phyloP scores from a whole-genome alignment of 371 early-diverging fungal species.

The Actinomortierella wolfii region DNA sequence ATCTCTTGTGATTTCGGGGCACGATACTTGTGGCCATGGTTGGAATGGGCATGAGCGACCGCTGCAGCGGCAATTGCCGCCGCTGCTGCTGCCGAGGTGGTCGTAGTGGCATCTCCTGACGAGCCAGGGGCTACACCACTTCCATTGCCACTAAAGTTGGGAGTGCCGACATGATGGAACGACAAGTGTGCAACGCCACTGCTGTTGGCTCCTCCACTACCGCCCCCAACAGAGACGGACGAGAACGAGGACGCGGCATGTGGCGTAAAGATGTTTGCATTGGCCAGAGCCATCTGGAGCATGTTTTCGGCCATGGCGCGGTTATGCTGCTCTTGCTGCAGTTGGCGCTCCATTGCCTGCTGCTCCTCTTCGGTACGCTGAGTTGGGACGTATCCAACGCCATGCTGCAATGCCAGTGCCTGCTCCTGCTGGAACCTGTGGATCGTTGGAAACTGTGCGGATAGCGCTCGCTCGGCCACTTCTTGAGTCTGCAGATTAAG shows the following conservation, averaged over 20 bases:
- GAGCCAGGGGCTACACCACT: too few species aligned
- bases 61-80: background rate
- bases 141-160: too few species aligned
- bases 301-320: constrained; percentile 37
- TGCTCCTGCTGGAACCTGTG: constrained; percentile 26
- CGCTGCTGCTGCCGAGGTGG: background rate
- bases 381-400: background rate
- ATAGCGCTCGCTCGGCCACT: constrained; percentile 32
- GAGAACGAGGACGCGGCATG: constrained; percentile 1
- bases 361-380: constrained; percentile 13
- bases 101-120: background rate
- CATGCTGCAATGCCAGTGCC: constrained; percentile 2
- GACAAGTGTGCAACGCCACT: background rate
- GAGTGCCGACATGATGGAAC: too few species aligned
- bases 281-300: constrained; percentile 24
- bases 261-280: constrained; percentile 13
- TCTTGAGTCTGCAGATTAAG: constrained; percentile 17
- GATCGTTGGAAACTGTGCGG: constrained; percentile 36
- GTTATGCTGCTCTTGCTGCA: constrained; percentile 32
- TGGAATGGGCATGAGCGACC: background rate
- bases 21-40: background rate
- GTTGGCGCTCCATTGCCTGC: constrained; percentile 15
- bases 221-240: background rate
- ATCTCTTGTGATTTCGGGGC: background rate
- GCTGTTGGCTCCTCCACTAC: background rate